Conservation (phyloP, 768 basidiomycete genomes). For the Strobilomyces echinocephalus region DNA sequence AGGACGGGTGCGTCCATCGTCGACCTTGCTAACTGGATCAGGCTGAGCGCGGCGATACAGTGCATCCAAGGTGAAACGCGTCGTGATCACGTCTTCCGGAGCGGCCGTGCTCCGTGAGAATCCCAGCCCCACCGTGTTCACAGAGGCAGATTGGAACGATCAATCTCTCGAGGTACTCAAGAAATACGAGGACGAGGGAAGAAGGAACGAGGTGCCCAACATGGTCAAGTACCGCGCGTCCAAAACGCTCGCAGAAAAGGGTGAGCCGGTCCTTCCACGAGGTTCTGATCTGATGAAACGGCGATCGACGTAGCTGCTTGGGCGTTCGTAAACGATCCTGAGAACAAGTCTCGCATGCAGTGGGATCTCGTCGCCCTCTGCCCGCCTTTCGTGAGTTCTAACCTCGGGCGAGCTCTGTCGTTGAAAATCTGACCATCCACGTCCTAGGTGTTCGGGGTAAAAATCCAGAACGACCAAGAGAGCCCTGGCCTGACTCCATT, state of each 20-base stretch:
- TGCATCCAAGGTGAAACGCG: slow-evolving; percentile 51
- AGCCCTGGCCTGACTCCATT: slow-evolving; percentile 25
- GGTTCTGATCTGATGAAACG: neutral
- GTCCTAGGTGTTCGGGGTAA: slow-evolving; percentile 30
- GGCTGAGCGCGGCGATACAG: neutral
- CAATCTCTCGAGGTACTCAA: too few relatives aligned
- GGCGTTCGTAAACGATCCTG: slow-evolving; percentile 26
- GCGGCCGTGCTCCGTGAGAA: slow-evolving; percentile 40
- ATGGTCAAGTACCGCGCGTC: slow-evolving; percentile 50
- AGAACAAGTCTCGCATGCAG: slow-evolving; percentile 28
- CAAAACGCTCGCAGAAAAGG: slow-evolving; percentile 62
- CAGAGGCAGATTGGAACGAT: too few relatives aligned
- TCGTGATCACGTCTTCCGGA: slow-evolving; percentile 64
- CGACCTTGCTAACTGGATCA: too few relatives aligned
- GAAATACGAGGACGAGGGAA: slow-evolving; percentile 35
- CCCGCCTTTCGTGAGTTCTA: slow-evolving; percentile 35
- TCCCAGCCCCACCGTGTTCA: slow-evolving; percentile 25
- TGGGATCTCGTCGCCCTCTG: slow-evolving; percentile 39
- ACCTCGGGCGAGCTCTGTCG: too few relatives aligned
- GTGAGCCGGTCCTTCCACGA: slow-evolving; percentile 21
- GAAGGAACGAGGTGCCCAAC: slow-evolving; percentile 8
- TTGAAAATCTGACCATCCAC: neutral
- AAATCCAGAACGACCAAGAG: slow-evolving; percentile 6
- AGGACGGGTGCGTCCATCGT: slow-evolving; percentile 32
- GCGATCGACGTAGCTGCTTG: neutral